phyloP scores from a whole-genome alignment of 768 basidiomycete species.

The Royoungia palumana region DNA sequence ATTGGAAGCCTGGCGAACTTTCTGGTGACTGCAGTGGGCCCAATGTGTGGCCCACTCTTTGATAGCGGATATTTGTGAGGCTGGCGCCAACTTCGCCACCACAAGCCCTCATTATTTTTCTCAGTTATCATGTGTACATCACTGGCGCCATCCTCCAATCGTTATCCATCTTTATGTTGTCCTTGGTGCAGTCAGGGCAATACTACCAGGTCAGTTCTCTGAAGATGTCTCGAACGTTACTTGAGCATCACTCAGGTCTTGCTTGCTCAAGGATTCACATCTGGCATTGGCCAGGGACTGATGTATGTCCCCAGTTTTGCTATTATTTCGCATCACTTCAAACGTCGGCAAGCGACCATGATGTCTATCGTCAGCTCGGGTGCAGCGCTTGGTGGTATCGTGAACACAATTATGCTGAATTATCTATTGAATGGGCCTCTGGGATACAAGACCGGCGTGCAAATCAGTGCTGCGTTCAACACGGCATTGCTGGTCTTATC shows the following conservation, averaged over 20 bases:
- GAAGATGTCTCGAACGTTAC: neutral
- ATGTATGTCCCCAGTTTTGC: slow-evolving; percentile 44
- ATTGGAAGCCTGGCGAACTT: slow-evolving; percentile 22
- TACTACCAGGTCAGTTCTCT: slow-evolving; percentile 32
- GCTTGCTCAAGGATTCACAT: slow-evolving; percentile 35
- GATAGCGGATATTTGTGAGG: slow-evolving; percentile 30
- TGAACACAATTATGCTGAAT: slow-evolving; percentile 64
- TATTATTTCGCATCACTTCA: slow-evolving; percentile 46
- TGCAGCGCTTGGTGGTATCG: slow-evolving; percentile 50
- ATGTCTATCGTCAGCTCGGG: slow-evolving; percentile 47
- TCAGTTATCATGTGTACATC: slow-evolving; percentile 18
- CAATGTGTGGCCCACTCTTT: slow-evolving; percentile 24
- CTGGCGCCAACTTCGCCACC: too few relatives aligned
- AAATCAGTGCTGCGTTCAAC: slow-evolving; percentile 39
- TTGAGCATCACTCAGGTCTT: too few relatives aligned
- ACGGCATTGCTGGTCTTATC: slow-evolving; percentile 36
- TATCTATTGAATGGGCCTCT: slow-evolving; percentile 36
- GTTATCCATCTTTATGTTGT: slow-evolving; percentile 37
- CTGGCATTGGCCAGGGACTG: slow-evolving; percentile 42
- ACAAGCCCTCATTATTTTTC: neutral
- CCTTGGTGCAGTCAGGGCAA: slow-evolving; percentile 29
- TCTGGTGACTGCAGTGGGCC: slow-evolving; percentile 18
- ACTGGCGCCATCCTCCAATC: slow-evolving; percentile 26
- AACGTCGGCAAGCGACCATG: slow-evolving; percentile 37
- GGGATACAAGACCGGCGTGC: slow-evolving; percentile 43